Conservation (phyloP, 2,329 filamentous ascomycete genomes). For the Geosmithia flava region DNA sequence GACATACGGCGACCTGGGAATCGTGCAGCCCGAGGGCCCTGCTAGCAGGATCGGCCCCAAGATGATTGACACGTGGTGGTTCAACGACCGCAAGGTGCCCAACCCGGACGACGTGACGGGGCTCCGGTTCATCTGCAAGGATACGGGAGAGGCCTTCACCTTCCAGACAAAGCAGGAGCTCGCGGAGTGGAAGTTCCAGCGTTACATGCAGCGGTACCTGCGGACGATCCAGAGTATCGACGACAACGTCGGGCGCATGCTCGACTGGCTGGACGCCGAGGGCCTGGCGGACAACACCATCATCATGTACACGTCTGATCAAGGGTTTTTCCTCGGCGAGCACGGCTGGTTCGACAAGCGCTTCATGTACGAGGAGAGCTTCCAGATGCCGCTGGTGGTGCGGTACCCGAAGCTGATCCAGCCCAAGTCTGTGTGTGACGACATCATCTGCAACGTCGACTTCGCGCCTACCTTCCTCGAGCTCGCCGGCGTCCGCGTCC, state of each 20-base stretch:
- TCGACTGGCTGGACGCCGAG: conserved; percentile 30
- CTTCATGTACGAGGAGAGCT: conserved; percentile 45
- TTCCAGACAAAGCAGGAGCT: conserved; percentile 28
- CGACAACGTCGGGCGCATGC: conserved; percentile 35
- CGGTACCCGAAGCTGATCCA: conserved; percentile 29
- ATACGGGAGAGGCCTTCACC: conserved; percentile 30
- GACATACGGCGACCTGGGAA: conserved; percentile 36
- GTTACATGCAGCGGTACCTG: conserved; percentile 43
- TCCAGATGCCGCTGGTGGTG: conserved; percentile 42
- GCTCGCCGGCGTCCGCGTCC: conserved; percentile 23
- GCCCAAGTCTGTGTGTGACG: conserved; percentile 24
- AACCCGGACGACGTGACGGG: not conserved
- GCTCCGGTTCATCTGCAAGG: conserved; percentile 26
- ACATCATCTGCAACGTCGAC: conserved; percentile 41
- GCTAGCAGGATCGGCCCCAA: conserved; percentile 20
- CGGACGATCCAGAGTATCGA: conserved; percentile 39
- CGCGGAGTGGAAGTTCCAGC: conserved; percentile 40
- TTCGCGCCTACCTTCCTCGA: conserved; percentile 39
- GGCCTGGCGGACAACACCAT: conserved; percentile 31
- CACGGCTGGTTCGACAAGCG: conserved; percentile 47
- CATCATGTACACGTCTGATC: conserved; percentile 40
- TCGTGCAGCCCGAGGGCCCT: conserved; percentile 35
- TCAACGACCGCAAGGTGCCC: conserved; percentile 18
- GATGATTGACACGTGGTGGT: conserved; percentile 10
- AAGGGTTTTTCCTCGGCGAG: conserved; percentile 43